Percentiles rank a stretch among this genome's conserved stretches.
phyloP scores from a whole-genome alignment of 768 basidiomycete genomes.

The Auricularia heimuer region DNA sequence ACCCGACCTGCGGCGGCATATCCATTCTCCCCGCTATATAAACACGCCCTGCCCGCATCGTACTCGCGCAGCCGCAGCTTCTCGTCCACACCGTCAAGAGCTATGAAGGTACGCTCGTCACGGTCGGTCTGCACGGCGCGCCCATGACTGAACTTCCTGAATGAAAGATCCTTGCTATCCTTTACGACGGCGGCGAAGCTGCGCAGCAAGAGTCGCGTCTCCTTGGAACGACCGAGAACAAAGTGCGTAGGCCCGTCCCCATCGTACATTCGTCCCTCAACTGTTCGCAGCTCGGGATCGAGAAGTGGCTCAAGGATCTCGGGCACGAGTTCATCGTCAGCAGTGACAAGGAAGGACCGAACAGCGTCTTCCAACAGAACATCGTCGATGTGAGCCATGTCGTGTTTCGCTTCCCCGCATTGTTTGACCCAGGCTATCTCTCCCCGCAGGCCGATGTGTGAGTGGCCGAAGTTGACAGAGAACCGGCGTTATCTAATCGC shows the following conservation, averaged over 20 bases:
- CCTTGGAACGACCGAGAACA: conserved; percentile 72
- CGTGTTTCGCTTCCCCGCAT: background rate
- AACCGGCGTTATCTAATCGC: background rate
- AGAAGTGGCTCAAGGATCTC: conserved; percentile 53
- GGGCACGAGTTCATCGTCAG: conserved; percentile 75
- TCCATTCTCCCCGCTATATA: background rate
- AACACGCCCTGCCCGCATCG: too few species aligned
- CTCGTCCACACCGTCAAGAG: background rate
- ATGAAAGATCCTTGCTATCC: conserved; percentile 56
- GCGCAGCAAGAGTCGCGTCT: conserved; percentile 64
- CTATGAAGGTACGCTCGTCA: background rate
- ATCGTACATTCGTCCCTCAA: background rate
- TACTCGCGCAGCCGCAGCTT: background rate
- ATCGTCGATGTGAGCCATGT: conserved; percentile 54
- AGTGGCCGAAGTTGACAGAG: background rate
- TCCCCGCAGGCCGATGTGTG: conserved; percentile 50
- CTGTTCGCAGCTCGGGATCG: conserved; percentile 52
- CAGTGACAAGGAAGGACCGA: conserved; percentile 72
- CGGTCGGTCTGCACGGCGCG: background rate
- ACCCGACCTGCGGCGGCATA: background rate
- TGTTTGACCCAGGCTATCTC: conserved; percentile 10
- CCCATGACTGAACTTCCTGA: background rate
- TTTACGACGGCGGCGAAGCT: conserved; percentile 59
- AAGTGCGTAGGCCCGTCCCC: conserved; percentile 30
- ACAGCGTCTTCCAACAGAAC: conserved; percentile 76